Evolutionary conservation across 768 basidiomycete species (phyloP), one percentile per base, ranked within the genome.

Genomic region (Lentinus brumalis): DNA sequence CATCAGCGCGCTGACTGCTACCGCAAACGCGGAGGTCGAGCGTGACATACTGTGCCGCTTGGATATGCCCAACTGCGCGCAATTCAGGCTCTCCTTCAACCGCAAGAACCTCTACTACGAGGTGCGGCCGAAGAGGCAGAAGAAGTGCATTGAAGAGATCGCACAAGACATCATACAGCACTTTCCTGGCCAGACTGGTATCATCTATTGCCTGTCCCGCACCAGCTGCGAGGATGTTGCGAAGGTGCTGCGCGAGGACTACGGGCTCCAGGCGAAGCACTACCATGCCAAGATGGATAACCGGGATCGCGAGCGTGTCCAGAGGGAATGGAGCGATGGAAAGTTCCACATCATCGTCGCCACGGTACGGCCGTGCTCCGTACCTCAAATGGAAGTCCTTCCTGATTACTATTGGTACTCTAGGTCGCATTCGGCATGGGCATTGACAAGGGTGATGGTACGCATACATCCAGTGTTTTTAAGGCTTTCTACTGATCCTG

Each of bases 341-440:
- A 74, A 79, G 31, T 84, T 87, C 63, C 81, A 86, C 54, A 87
- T 98, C 60, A 94, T 99, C 57, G 94, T 97, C 46, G 96, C 96
- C 3, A 99, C 97, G 47, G 94, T 94, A 72, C 66, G 65, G 1
- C 26, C 38, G 5, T 30, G n/a, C 21, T 45, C 9, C 10, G 21
- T 26, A 26, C 21, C 21, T 26, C 21, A 26, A 26, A 26, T 26
- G 21, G 21, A 26, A 26, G 21, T 26, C 21, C 21, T 26, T 26
- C 21, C 21, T 26, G 21, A 26, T 52, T 32, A 40, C 46, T n/a
- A 50, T 53, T 18, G 70, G 18, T 18, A 44, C 26, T 5, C 18
- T 38, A 95, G 94, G 86, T 95, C 65, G 95, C 95, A 0, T 98
- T 98, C 72, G 96, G 96, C 11, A 98, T 98, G 95, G 96, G 96